Percentiles rank a stretch among this genome's conserved stretches.
Conservation (phyloP, 768 basidiomycete genomes). For the Rhizopogon sp. region DNA sequence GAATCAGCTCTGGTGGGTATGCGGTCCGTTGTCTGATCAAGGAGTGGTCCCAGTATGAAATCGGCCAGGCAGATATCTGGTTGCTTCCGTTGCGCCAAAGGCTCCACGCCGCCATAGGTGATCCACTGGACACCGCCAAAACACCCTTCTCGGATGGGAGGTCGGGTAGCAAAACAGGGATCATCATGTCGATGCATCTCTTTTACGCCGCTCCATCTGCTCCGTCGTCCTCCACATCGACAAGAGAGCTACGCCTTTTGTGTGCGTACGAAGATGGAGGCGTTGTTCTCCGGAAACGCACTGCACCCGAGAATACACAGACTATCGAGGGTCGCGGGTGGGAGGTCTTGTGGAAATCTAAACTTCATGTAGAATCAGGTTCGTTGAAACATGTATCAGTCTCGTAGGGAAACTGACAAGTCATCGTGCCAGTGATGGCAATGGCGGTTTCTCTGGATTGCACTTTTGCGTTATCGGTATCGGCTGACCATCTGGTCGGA, state of each 20-base stretch:
- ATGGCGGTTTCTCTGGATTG: slow-evolving; percentile 64
- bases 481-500: slow-evolving; percentile 79
- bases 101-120: slow-evolving; percentile 83
- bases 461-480: slow-evolving; percentile 69
- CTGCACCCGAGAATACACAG: slow-evolving; percentile 28
- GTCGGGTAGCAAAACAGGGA: slow-evolving; percentile 59
- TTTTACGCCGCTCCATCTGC: slow-evolving; percentile 30
- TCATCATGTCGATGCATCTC: slow-evolving; percentile 86
- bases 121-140: slow-evolving; percentile 30
- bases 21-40: background rate
- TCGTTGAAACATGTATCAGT: slow-evolving; percentile 13
- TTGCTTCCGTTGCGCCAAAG: slow-evolving; percentile 61
- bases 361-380: slow-evolving; percentile 73
- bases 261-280: slow-evolving; percentile 84
- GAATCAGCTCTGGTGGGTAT: slow-evolving; percentile 74
- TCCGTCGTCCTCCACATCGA: slow-evolving; percentile 27
- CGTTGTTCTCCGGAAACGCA: slow-evolving; percentile 64
- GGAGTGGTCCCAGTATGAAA: background rate
- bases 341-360: slow-evolving; percentile 63
- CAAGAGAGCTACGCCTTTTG: slow-evolving; percentile 52
- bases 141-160: slow-evolving; percentile 35
- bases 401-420: background rate
- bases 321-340: slow-evolving; percentile 69
- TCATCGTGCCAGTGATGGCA: background rate
- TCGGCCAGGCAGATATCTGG: slow-evolving; percentile 81